phyloP scores from a whole-genome alignment of 164 flowering plant genomes.

The Vitis amurensis region DNA sequence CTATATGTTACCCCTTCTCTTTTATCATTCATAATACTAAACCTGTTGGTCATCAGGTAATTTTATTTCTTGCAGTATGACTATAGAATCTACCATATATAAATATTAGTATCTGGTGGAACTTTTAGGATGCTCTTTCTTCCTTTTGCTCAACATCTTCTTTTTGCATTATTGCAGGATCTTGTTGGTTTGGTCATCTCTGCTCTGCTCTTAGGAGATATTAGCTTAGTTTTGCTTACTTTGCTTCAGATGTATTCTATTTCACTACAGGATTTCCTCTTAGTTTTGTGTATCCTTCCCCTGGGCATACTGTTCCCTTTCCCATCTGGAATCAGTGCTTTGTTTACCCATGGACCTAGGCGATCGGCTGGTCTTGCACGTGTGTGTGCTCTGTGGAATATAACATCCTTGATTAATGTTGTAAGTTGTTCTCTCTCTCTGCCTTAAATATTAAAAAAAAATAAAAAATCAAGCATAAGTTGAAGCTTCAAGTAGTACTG shows the following conservation, averaged over 20 bases:
- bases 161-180: constrained; percentile 57
- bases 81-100: background rate
- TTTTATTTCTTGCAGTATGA: background rate
- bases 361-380: constrained; percentile 92
- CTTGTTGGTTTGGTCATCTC: constrained; percentile 91
- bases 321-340: constrained; percentile 93
- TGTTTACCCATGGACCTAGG: constrained; percentile 87
- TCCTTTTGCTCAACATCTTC: background rate
- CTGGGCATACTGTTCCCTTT: constrained; percentile 81
- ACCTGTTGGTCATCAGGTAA: constrained; percentile 68
- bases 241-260: constrained; percentile 88
- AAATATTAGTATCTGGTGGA: background rate
- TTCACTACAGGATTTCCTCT: constrained; percentile 60
- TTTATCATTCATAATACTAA: constrained; percentile 41
- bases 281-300: constrained; percentile 76
- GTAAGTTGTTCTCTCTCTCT: constrained; percentile 49
- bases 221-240: constrained; percentile 81
- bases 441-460: background rate
- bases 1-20: constrained; percentile 35
- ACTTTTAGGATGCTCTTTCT: background rate
- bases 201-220: constrained; percentile 77
- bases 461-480: constrained; percentile 5
- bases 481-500: background rate
- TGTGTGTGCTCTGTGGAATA: constrained; percentile 89
- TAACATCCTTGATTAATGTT: constrained; percentile 78